Percentiles rank a stretch among this genome's conserved stretches.
Conservation (phyloP, 768 basidiomycete genomes). For the Kwoniella sp. region DNA sequence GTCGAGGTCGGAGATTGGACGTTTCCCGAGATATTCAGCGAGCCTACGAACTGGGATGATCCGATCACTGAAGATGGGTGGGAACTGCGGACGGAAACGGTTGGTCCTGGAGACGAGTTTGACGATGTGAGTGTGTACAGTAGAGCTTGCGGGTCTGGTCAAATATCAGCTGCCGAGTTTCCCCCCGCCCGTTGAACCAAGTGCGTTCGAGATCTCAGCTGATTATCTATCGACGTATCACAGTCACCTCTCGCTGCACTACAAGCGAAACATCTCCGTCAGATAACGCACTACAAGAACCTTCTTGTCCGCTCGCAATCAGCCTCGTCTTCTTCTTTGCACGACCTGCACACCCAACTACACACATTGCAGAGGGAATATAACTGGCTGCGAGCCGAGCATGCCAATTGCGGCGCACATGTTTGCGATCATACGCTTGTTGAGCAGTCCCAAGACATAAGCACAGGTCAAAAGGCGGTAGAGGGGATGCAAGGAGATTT, state of each 20-base stretch:
- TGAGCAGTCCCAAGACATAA: not conserved
- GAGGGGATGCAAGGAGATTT: conserved; percentile 3
- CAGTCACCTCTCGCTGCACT: conserved; percentile 17
- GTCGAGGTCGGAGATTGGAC: not conserved
- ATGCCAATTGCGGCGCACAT: conserved; percentile 11
- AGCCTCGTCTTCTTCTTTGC: conserved; percentile 30
- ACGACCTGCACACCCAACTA: conserved; percentile 29
- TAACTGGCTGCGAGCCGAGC: conserved; percentile 15
- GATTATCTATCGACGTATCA: not conserved
- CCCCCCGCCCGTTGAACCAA: too few relatives aligned
- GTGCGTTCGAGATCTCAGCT: too few relatives aligned
- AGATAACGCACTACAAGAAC: conserved; percentile 34
- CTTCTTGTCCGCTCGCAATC: conserved; percentile 34
- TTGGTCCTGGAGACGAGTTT: conserved; percentile 4
- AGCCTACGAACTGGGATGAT: conserved; percentile 22
- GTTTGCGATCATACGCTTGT: not conserved
- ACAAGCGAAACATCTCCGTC: conserved; percentile 16
- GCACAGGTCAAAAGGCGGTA: conserved; percentile 2
- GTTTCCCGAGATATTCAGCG: conserved; percentile 19
- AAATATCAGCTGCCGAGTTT: too few relatives aligned
- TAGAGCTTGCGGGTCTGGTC: too few relatives aligned
- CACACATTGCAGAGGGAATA: conserved; percentile 24
- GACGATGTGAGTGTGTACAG: conserved; percentile 24
- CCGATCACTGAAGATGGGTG: conserved; percentile 21
- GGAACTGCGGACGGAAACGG: conserved; percentile 40